Base-by-base conservation (phyloP, 768 basidiomycete genomes). In the Favolaschia claudopus region DNA sequence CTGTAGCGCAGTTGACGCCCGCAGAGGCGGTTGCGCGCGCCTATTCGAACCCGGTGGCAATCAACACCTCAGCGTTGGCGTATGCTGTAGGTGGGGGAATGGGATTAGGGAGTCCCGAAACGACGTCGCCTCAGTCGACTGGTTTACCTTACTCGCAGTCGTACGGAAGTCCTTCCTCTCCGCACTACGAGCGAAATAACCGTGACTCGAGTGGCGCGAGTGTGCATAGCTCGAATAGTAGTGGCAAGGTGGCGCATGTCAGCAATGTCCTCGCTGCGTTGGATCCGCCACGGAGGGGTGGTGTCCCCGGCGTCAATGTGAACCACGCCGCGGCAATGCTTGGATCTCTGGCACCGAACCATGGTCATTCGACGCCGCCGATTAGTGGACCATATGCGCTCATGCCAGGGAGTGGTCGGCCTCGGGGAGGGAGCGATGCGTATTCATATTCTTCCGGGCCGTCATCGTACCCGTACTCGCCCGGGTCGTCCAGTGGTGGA, bases 301-400 rank as follows among this genome's bases (percentile, higher is more conserved):
- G 69, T 74, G 10, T 73, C 75, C 8, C 29, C 64, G 7, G 20
- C 9, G 12, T 45, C 46, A 43, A 47, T n/a, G 60, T 56, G 5
- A 24, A n/a, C 2, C 20, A 14, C 2, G 39, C 47, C 22, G 25
- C n/a, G 8, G 60, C 62, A 28, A 52, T 62, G 31, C 25, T 62
- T 10, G 37, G 43, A 2, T 44, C 50, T 20, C 36, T 62, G 45
- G 31, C 20, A 40, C 55, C 55, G 17, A 17, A 33, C 15, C 31
- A 25, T 13, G 48, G n/a, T 37, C 4, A 15, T 3, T 54, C 55
- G 32, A 28, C 53, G 36, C 40, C 44, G 48, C 53, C 48, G 28
- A 60, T 65, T 28, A 66, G 65, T 49, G 58, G 62, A 25, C 76
- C 76, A 9, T 69, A 62, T 46, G 63, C 75, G 28, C 65, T 76